phyloP scores from a whole-genome alignment of 2,329 filamentous ascomycete species.

The Domatiomyces globalis region DNA sequence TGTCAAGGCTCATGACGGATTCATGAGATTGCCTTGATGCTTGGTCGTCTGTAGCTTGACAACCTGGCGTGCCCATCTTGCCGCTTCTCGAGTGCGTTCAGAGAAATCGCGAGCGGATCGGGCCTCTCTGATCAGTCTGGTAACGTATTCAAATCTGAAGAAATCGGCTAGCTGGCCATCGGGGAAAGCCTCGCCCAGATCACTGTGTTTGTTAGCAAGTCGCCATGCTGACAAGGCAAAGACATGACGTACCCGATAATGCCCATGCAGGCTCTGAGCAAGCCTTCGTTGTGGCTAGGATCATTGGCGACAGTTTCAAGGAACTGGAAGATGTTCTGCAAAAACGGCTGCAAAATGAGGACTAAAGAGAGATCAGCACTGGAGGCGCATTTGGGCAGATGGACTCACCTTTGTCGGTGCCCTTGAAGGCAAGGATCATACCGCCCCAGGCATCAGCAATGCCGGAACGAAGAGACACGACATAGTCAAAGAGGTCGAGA shows the following conservation, averaged over 20 bases:
- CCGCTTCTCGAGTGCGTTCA: constrained; percentile 76
- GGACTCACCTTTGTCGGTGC: constrained; percentile 33
- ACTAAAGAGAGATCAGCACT: constrained; percentile 34
- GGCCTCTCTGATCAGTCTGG: constrained; percentile 77
- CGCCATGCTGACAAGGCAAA: constrained; percentile 1
- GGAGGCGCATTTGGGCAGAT: neutral
- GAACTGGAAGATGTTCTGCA: constrained; percentile 75
- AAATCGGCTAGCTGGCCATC: constrained; percentile 69
- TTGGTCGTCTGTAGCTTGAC: constrained; percentile 63
- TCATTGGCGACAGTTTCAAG: constrained; percentile 69
- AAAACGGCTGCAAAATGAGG: constrained; percentile 57
- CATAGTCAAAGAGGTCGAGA: constrained; percentile 94
- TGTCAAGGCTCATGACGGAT: neutral
- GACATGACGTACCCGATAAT: constrained; percentile 65
- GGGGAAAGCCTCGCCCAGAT: constrained; percentile 86
- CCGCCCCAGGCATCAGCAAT: constrained; percentile 99
- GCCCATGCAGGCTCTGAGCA: constrained; percentile 91
- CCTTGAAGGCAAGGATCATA: constrained; percentile 87
- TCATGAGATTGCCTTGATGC: constrained; percentile 20
- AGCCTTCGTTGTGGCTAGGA: constrained; percentile 73
- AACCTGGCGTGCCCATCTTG: constrained; percentile 92
- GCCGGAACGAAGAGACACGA: constrained; percentile 84
- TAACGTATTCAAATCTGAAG: constrained; percentile 87
- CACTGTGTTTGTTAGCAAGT: constrained; percentile 43
- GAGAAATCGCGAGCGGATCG: constrained; percentile 78